Percentiles rank a stretch among this genome's conserved stretches.
Conservation (phyloP, 2,329 filamentous ascomycete species). For the Sordariomycetes sp. region DNA sequence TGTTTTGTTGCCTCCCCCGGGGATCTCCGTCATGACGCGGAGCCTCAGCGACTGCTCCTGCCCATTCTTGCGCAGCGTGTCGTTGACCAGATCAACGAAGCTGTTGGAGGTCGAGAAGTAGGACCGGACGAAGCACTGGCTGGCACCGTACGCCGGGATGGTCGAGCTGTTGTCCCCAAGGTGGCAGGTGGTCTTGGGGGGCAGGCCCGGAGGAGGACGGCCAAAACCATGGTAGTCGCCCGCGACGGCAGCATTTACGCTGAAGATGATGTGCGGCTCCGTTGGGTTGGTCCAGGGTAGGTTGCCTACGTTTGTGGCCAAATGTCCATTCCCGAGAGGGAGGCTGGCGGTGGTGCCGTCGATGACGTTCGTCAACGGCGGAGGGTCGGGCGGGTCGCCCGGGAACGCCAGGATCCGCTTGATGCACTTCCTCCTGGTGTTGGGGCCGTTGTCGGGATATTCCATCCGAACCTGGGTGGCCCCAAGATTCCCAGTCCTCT, state of each 20-base stretch:
- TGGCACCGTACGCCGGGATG: conserved; percentile 33
- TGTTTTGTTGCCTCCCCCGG: neutral
- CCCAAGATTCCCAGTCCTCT: conserved; percentile 43
- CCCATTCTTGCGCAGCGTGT: conserved; percentile 16
- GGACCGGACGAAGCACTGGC: conserved; percentile 40
- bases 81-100: conserved; percentile 50
- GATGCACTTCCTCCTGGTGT: conserved; percentile 53
- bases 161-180: conserved; percentile 30
- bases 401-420: conserved; percentile 38
- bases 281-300: no score
- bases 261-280: no score
- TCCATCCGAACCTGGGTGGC: conserved; percentile 62
- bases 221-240: neutral
- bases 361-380: neutral
- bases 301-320: no score
- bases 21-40: neutral
- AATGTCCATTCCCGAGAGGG: neutral
- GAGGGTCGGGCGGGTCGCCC: neutral
- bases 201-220: neutral
- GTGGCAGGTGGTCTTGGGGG: conserved; percentile 27
- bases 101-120: conserved; percentile 43
- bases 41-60: neutral
- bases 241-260: neutral
- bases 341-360: neutral
- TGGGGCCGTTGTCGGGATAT: conserved; percentile 43